phyloP scores from a whole-genome alignment of 106 monocot genomes.

The Dendrobium nobile region DNA sequence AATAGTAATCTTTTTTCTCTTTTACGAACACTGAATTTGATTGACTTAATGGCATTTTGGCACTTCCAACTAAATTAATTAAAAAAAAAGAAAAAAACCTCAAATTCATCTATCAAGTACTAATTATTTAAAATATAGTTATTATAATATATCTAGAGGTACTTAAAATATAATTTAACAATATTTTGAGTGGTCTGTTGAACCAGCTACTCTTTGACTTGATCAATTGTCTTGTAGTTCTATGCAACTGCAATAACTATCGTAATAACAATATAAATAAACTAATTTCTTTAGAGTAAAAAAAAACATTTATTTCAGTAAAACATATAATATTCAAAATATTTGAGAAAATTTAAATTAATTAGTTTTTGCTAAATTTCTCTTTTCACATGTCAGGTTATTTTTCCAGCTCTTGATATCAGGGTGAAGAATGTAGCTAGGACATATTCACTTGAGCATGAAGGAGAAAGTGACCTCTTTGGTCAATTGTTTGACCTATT shows the following conservation, averaged over 20 bases:
- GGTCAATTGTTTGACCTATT: slow-evolving; percentile 63
- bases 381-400: slow-evolving; percentile 43
- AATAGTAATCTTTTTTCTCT: not conserved
- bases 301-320: not conserved
- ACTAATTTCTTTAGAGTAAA: not conserved
- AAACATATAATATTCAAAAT: not conserved
- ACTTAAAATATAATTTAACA: not conserved
- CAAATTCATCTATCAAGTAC: not conserved
- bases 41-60: not conserved
- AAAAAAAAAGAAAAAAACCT: not conserved
- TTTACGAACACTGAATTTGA: not conserved
- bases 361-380: not conserved
- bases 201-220: not conserved
- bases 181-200: not conserved
- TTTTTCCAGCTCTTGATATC: slow-evolving; percentile 95
- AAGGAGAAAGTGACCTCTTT: slow-evolving; percentile 88
- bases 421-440: slow-evolving; percentile 93
- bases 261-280: not conserved
- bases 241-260: not conserved
- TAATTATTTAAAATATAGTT: not conserved
- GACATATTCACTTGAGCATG: slow-evolving; percentile 94
- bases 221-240: not conserved
- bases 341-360: not conserved
- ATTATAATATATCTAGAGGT: not conserved
- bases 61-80: not conserved